phyloP scores from a whole-genome alignment of 805 yeast species.

The Kuraishia cidri region DNA sequence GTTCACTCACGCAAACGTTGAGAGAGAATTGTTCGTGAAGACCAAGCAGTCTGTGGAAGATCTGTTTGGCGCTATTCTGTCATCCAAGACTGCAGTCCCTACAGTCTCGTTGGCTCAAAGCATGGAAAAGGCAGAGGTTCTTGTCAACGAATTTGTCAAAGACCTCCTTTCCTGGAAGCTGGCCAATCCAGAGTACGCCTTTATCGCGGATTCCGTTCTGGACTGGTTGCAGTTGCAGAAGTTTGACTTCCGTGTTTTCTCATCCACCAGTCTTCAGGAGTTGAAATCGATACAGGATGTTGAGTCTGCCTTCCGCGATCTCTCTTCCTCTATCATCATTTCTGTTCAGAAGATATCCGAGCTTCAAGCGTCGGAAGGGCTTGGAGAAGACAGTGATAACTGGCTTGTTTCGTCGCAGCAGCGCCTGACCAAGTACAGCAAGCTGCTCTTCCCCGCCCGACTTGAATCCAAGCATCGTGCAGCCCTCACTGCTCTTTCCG shows the following conservation, averaged over 20 bases:
- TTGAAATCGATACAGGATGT: slow-evolving; percentile 20
- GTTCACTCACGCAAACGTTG: too few relatives aligned
- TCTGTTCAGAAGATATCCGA: slow-evolving; percentile 54
- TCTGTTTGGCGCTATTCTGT: too few relatives aligned
- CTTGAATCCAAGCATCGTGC: too few relatives aligned
- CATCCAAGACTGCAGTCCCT: too few relatives aligned
- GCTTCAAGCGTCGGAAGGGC: slow-evolving; percentile 17
- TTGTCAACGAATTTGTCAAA: too few relatives aligned
- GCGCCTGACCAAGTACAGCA: slow-evolving; percentile 29
- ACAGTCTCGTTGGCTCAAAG: too few relatives aligned
- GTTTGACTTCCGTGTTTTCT: slow-evolving; percentile 12
- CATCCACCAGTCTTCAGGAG: slow-evolving; percentile 15
- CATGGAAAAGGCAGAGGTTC: too few relatives aligned
- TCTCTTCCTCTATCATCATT: slow-evolving; percentile 53
- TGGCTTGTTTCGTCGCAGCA: slow-evolving; percentile 56
- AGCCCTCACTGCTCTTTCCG: background rate
- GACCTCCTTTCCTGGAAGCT: too few relatives aligned
- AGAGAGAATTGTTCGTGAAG: too few relatives aligned
- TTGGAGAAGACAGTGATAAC: slow-evolving; percentile 46
- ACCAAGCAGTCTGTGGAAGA: too few relatives aligned
- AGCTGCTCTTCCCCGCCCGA: slow-evolving; percentile 16
- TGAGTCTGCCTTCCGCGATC: slow-evolving; percentile 37
- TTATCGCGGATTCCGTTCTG: slow-evolving; percentile 37
- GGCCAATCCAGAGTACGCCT: slow-evolving; percentile 22
- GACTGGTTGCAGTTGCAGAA: slow-evolving; percentile 36